A percentile compares a stretch with the other conserved stretches of the same genome.
Conservation (phyloP, 441 rosid genomes). For the Pelargonium cotyledonis region DNA sequence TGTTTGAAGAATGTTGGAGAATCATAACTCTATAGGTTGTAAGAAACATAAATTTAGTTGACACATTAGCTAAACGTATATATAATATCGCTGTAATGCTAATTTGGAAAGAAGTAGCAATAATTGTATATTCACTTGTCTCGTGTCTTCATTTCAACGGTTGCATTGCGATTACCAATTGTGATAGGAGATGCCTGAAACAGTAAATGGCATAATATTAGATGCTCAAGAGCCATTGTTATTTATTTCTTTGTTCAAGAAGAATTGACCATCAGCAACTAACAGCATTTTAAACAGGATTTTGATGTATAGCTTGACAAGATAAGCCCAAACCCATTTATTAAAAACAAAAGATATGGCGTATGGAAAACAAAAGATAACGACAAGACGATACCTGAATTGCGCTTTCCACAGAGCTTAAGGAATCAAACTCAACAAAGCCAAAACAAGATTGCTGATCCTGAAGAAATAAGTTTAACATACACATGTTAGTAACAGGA, state of each 20-base stretch:
- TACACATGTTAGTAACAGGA: neutral
- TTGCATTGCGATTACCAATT: constrained; percentile 46
- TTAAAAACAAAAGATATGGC: neutral
- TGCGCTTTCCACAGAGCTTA: constrained; percentile 34
- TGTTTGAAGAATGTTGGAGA: too few species aligned
- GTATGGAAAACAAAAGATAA: neutral
- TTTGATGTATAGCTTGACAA: neutral
- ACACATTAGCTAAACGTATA: too few species aligned
- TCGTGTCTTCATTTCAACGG: constrained; percentile 57
- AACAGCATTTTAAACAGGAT: neutral
- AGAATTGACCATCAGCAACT: neutral
- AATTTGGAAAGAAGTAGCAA: neutral
- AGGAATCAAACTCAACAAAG: constrained; percentile 45
- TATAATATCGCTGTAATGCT: too few species aligned
- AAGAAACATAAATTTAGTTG: too few species aligned
- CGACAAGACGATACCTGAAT: constrained; percentile 27
- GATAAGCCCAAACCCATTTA: neutral
- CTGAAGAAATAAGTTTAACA: constrained; percentile 21
- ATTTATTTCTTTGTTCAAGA: neutral
- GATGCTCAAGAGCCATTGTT: neutral
- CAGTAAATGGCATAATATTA: neutral
- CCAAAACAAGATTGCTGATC: constrained; percentile 42
- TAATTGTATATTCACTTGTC: constrained; percentile 32
- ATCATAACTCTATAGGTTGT: too few species aligned
- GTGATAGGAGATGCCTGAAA: constrained; percentile 45